Evolutionary conservation across 73 alveolate genomes (phyloP), one percentile per base, ranked within the genome.

Genomic region (Paramecium primaurelia): DNA sequence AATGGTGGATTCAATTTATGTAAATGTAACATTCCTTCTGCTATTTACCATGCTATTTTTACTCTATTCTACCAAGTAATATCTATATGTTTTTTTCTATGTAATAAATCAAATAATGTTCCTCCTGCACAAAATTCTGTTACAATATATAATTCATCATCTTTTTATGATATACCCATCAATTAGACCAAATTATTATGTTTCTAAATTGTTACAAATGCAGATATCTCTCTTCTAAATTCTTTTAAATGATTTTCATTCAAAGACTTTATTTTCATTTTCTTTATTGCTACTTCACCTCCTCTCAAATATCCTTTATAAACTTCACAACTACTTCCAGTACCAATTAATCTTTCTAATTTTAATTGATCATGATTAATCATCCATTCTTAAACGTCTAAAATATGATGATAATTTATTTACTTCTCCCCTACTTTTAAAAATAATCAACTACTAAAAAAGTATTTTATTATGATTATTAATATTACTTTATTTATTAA

Each of bases 41-140:
- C 99, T 11, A 97, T 97, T 92, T 98, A 97, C 54, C 92, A 80
- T 37, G 97, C 96, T 92, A 98, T 97, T 92, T 94, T 96, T 69
- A 84, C 86, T 73, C 98, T 97, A 51, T 95, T 96, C 59, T 95
- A 83, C 99, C 99, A 98, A 37, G 97, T 86, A 40, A 98, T 73
- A 36, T 86, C 85, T 0, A 94, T 58, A 75, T 93, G 77, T 37
- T 96, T 95, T n/a, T 92, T 93, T 86, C 97, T 97, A 92, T 98
- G 99, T 49, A 98, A 94, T 36, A 98, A 93, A 16, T 92, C 95
- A 94, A 97, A 97, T 58, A 98, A 92, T 34, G 98, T 95, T 7
- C 99, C 99, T 26, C 99, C 99, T 68, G 77, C 92, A 92, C 99
- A 98, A 96, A 75, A 97, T 95, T 98, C 99, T 3, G 99, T 97